Conservation (phyloP, 352 stramenopile species). For the Pelagophyceae sp. region DNA sequence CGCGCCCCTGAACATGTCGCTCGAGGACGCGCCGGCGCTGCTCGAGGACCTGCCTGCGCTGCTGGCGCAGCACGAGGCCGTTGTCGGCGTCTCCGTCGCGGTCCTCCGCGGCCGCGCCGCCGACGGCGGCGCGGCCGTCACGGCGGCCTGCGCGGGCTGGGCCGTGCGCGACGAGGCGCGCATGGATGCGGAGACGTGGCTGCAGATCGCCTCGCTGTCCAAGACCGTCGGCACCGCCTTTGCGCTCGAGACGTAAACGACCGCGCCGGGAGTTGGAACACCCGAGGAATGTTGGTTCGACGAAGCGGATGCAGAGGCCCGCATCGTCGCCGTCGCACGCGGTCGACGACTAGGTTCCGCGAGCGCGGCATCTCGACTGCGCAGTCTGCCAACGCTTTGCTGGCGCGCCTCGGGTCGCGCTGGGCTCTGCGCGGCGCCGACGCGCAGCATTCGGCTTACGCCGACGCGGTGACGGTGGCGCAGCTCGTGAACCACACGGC, state of each 20-base stretch:
- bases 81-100: neutral
- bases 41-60: too few relatives aligned
- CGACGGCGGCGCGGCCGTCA: neutral
- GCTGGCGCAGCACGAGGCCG: neutral
- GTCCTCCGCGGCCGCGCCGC: neutral
- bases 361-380: neutral
- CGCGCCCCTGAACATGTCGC: too few relatives aligned
- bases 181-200: neutral
- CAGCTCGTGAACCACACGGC: slow-evolving; percentile 37
- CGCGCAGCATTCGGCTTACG: neutral
- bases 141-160: neutral
- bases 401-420: neutral
- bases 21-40: too few relatives aligned
- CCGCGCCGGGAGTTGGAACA: too few relatives aligned
- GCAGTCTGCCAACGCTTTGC: neutral
- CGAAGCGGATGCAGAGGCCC: too few relatives aligned
- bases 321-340: too few relatives aligned
- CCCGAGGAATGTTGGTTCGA: too few relatives aligned
- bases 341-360: too few relatives aligned
- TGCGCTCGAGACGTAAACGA: neutral
- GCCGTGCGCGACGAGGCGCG: neutral
- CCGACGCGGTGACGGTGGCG: slow-evolving; percentile 25
- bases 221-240: slow-evolving; percentile 1
- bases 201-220: slow-evolving; percentile 7
- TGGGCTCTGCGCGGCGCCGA: neutral